Conservation (phyloP, 176 grass and related monocot species). For the Cymbopogon citratus region DNA sequence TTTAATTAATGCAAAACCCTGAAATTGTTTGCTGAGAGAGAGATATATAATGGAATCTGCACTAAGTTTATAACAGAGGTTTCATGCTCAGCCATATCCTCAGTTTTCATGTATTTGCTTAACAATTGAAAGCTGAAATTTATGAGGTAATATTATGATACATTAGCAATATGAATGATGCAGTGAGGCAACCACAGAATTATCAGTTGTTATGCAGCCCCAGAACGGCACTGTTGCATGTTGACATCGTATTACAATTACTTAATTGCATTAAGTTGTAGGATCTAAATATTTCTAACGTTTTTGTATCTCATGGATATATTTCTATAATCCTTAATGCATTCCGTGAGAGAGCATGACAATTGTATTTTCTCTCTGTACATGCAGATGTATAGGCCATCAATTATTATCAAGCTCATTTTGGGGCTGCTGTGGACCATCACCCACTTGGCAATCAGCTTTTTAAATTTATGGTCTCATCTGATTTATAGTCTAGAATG, state of each 20-base stretch:
- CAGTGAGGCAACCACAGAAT: not conserved
- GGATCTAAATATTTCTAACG: not conserved
- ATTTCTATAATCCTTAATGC: not conserved
- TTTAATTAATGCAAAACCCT: not conserved
- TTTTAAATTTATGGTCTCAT: slow-evolving; percentile 45
- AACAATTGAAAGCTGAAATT: not conserved
- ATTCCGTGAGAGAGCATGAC: not conserved
- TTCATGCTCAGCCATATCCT: not conserved
- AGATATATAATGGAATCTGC: not conserved
- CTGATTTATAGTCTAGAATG: slow-evolving; percentile 52
- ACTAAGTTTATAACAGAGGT: not conserved
- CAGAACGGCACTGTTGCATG: not conserved
- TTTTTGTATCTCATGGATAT: not conserved
- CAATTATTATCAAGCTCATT: slow-evolving; percentile 36
- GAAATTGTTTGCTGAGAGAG: not conserved
- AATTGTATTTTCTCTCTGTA: slow-evolving; percentile 13
- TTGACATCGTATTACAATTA: not conserved
- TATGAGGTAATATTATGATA: not conserved
- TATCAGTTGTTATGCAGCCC: not conserved
- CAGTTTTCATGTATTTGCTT: slow-evolving; percentile 19
- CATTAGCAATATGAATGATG: not conserved
- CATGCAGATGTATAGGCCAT: slow-evolving; percentile 45
- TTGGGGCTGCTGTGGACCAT: slow-evolving; percentile 63
- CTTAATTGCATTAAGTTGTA: slow-evolving; percentile 16
- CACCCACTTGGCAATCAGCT: slow-evolving; percentile 44